A percentile compares a stretch with the other conserved stretches of the same genome.
Conservation (phyloP, 768 basidiomycete species). For the Crepidotus variabilis region DNA sequence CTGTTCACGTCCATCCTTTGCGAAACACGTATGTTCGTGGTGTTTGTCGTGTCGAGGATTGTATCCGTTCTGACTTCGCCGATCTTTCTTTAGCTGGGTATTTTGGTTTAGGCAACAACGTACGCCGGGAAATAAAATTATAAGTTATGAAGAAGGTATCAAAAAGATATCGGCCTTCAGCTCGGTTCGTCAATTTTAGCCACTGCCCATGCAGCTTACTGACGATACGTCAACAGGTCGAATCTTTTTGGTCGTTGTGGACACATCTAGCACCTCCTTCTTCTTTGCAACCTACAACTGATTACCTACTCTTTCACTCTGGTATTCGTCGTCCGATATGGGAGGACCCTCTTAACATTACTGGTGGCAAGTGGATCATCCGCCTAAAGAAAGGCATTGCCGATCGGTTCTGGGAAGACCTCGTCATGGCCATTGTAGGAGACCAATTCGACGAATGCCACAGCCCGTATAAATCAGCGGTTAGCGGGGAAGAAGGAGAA, state of each 20-base stretch:
- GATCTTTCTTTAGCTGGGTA: slow-evolving; percentile 59
- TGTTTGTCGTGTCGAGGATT: slow-evolving; percentile 23
- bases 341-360: slow-evolving; percentile 88
- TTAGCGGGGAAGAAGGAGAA: slow-evolving; percentile 30
- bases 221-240: slow-evolving; percentile 52
- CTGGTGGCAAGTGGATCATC: slow-evolving; percentile 94
- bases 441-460: slow-evolving; percentile 82
- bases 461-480: slow-evolving; percentile 28
- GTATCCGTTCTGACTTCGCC: slow-evolving; percentile 17
- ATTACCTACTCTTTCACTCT: slow-evolving; percentile 89
- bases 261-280: slow-evolving; percentile 89
- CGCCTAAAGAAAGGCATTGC: slow-evolving; percentile 88
- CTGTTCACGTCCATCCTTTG: slow-evolving; percentile 60
- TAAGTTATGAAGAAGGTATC: slow-evolving; percentile 93
- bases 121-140: slow-evolving; percentile 83
- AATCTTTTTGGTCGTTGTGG: slow-evolving; percentile 94
- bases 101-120: slow-evolving; percentile 94
- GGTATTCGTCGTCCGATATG: slow-evolving; percentile 87
- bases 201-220: slow-evolving; percentile 1
- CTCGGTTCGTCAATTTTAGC: slow-evolving; percentile 53
- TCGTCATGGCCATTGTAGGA: slow-evolving; percentile 82
- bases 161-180: slow-evolving; percentile 88
- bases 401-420: slow-evolving; percentile 89
- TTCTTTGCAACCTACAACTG: slow-evolving; percentile 81
- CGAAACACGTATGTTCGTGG: slow-evolving; percentile 86